Evolutionary conservation across 441 rosid genomes (phyloP), one percentile per base, ranked within the genome.

Genomic region (Brassica hybrid): DNA sequence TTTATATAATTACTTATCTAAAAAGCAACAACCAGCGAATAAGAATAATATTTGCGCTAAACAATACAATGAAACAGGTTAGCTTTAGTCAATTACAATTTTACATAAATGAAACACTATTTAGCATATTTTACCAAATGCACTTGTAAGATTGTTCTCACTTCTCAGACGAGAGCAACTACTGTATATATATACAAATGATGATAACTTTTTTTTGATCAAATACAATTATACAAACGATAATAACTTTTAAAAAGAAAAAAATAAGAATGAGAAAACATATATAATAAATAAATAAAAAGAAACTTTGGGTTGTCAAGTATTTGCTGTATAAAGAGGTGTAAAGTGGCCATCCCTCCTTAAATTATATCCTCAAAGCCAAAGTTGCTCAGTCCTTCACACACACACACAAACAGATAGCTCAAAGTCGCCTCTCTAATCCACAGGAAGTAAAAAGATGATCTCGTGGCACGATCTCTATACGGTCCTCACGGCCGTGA

Each of bases 391-490:
- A 78, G 52, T 60, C 65, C 78, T 73, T 38, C 74, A 50, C 77
- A 70, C 74, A 75, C 68, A 58, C 32, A 5, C 32, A 27, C 32
- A 27, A 21, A 21, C 32, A 27, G 32, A 27, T 27, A 27, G 32
- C 32, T 27, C 41, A 8, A 36, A 36, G 41, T 36, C 6, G 1
- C 32, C 32, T 27, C 32, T 27, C 32, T 27, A 27, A 27, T 27
- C 32, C 32, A 4, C 32, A 27, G 32, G 32, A 27, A 27, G 32
- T 4, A 27, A 27, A 27, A 27, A 27, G 1, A 89, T 89, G 94
- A 89, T 90, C 75, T 78, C 79, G 8, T 84, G 89, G 89, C 73
- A 79, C 18, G 94, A 90, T 71, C 86, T 90, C 13, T 90, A 90
- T 83, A 81, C 85, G 34, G 91, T 90, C 14, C 79, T 90, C 66